phyloP scores from a whole-genome alignment of 1,284 basidiomycete genomes.

The Trichosporon coremiiforme region DNA sequence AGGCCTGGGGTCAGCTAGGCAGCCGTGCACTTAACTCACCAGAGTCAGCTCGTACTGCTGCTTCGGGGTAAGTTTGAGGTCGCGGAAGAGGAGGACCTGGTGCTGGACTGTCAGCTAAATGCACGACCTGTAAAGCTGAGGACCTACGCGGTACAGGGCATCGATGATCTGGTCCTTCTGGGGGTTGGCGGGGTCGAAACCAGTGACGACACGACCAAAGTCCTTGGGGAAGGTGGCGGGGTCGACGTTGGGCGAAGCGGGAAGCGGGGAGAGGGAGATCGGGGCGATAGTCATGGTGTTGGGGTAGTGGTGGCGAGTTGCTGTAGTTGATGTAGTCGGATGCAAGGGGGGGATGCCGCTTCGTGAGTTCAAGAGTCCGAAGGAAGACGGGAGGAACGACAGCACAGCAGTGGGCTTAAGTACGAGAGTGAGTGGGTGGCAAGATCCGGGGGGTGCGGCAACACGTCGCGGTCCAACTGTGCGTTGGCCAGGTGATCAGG shows the following conservation, averaged over 20 bases:
- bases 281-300: slow-evolving; percentile 21
- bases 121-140: not conserved
- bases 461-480: not conserved
- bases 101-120: slow-evolving; percentile 59
- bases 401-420: not conserved
- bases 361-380: not conserved
- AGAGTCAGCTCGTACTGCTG: slow-evolving; percentile 81
- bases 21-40: slow-evolving; percentile 57
- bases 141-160: slow-evolving; percentile 61
- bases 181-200: slow-evolving; percentile 63
- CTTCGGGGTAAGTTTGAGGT: slow-evolving; percentile 70
- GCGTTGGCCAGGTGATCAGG: not conserved
- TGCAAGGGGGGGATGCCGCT: not conserved
- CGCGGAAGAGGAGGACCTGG: slow-evolving; percentile 71
- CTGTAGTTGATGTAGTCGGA: not conserved
- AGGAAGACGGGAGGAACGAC: not conserved
- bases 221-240: slow-evolving; percentile 61
- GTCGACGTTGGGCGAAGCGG: slow-evolving; percentile 65
- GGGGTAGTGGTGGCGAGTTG: not conserved
- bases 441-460: not conserved
- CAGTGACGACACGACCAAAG: slow-evolving; percentile 69
- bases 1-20: slow-evolving; percentile 59
- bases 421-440: not conserved
- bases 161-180: slow-evolving; percentile 65
- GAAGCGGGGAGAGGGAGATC: slow-evolving; percentile 58